phyloP scores from a whole-genome alignment of 1,284 basidiomycete species.

The Earliella scabrosa region DNA sequence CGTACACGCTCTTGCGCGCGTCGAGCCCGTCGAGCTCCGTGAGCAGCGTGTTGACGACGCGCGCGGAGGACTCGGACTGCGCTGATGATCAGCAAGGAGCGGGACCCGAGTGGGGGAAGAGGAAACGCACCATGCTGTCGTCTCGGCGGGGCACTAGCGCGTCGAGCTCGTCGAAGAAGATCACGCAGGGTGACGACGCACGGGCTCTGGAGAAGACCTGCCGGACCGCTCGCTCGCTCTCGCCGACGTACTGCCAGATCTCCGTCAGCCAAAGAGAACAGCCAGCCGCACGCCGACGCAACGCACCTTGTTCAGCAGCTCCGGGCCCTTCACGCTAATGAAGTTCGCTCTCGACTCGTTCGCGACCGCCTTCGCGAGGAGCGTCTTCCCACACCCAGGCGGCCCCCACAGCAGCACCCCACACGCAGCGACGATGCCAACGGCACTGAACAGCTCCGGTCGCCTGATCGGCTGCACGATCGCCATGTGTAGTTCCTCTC shows the following conservation, averaged over 20 bases:
- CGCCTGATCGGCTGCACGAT: conserved; percentile 94
- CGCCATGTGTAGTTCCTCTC: conserved; percentile 96
- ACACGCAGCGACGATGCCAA: conserved; percentile 87
- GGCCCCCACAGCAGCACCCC: conserved; percentile 99
- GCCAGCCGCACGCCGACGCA: no score
- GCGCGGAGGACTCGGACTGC: conserved; percentile 92
- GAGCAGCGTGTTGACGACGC: conserved; percentile 97
- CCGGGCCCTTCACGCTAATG: conserved; percentile 97
- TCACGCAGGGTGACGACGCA: conserved; percentile 87
- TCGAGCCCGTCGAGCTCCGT: conserved; percentile 97
- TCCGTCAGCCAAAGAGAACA: neutral
- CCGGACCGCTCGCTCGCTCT: conserved; percentile 93
- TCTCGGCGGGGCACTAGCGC: conserved; percentile 94
- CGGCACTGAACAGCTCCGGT: conserved; percentile 86
- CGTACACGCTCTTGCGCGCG: conserved; percentile 89
- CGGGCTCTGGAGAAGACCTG: conserved; percentile 92
- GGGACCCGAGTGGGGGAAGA: neutral
- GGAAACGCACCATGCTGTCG: conserved; percentile 77
- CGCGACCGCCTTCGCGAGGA: conserved; percentile 96
- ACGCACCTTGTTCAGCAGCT: conserved; percentile 92
- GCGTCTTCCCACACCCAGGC: conserved; percentile 96
- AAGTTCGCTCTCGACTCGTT: conserved; percentile 96
- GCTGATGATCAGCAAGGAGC: neutral
- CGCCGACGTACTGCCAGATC: conserved; percentile 85
- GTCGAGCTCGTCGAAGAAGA: conserved; percentile 97